Evolutionary conservation across 169 alveolate genomes (phyloP).

Genomic region (Plasmodium gaboni): DNA sequence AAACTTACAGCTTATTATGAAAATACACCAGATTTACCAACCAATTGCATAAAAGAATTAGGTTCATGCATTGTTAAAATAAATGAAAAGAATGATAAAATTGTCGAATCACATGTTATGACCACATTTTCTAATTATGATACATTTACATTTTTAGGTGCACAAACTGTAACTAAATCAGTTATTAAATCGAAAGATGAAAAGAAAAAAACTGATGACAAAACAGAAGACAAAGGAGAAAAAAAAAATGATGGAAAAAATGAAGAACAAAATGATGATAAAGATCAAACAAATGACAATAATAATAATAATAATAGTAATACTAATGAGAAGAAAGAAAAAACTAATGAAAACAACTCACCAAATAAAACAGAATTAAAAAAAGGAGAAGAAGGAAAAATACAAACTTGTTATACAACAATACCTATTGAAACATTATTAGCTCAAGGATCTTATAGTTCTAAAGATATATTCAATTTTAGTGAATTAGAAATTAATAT

Average conservation of each 20-base stretch:
- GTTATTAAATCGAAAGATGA: conserved; percentile 59
- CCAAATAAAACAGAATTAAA: conserved; percentile 46
- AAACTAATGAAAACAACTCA: neutral
- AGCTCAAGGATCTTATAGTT: conserved; percentile 72
- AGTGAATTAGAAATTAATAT: conserved; percentile 78
- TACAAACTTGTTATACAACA: conserved; percentile 72
- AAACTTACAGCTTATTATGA: conserved; percentile 76
- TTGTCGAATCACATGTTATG: conserved; percentile 73
- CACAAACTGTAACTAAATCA: conserved; percentile 43
- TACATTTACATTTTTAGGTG: conserved; percentile 59
- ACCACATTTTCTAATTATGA: conserved; percentile 66
- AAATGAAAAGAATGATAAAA: conserved; percentile 74
- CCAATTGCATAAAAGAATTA: conserved; percentile 76
- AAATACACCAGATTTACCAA: conserved; percentile 66
- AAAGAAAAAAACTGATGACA: conserved; percentile 39
- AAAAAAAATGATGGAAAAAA: conserved; percentile 10
- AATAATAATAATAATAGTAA: conserved; percentile 11
- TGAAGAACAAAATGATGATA: conserved; percentile 21
- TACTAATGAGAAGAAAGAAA: conserved; percentile 2
- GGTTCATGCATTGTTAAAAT: conserved; percentile 81
- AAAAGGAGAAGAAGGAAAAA: conserved; percentile 79
- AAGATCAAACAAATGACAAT: conserved; percentile 30
- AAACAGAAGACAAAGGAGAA: conserved; percentile 12
- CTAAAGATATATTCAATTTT: conserved; percentile 72
- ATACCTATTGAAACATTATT: conserved; percentile 75